phyloP scores from a whole-genome alignment of 2,329 filamentous ascomycete genomes.

The Aspergillus jensenii region DNA sequence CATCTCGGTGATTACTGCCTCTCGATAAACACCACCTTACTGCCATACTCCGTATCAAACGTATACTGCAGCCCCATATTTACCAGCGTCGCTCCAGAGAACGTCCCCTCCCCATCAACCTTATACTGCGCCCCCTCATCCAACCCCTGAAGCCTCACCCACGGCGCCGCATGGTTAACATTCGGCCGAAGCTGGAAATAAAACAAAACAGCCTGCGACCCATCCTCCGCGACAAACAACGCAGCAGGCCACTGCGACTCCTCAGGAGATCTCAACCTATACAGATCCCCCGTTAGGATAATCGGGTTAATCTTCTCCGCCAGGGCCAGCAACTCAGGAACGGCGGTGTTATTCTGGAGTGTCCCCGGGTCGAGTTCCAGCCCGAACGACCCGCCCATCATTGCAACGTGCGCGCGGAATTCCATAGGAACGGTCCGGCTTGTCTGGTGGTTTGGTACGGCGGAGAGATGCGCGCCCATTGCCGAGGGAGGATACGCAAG shows the following conservation, averaged over 20 bases:
- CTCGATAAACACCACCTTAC: constrained; percentile 57
- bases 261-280: constrained; percentile 59
- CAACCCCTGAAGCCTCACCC: constrained; percentile 57
- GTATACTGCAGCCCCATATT: constrained; percentile 58
- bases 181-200: constrained; percentile 58
- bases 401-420: constrained; percentile 65
- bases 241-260: constrained; percentile 63
- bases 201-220: constrained; percentile 54
- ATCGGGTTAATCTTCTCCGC: constrained; percentile 61
- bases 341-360: constrained; percentile 52
- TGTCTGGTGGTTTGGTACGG: constrained; percentile 60
- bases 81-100: constrained; percentile 62
- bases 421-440: constrained; percentile 55
- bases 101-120: constrained; percentile 52
- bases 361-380: constrained; percentile 61
- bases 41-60: constrained; percentile 57
- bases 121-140: constrained; percentile 56
- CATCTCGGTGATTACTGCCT: constrained; percentile 32
- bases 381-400: constrained; percentile 68
- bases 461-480: constrained; percentile 66
- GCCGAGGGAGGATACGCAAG: constrained; percentile 62
- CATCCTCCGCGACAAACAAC: constrained; percentile 58
- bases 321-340: too few species aligned
- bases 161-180: constrained; percentile 55
- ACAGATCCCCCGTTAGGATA: constrained; percentile 59